Percentiles rank a stretch among this genome's conserved stretches.
Conservation (phyloP, 306 rosid species). For the Alnus rubra region DNA sequence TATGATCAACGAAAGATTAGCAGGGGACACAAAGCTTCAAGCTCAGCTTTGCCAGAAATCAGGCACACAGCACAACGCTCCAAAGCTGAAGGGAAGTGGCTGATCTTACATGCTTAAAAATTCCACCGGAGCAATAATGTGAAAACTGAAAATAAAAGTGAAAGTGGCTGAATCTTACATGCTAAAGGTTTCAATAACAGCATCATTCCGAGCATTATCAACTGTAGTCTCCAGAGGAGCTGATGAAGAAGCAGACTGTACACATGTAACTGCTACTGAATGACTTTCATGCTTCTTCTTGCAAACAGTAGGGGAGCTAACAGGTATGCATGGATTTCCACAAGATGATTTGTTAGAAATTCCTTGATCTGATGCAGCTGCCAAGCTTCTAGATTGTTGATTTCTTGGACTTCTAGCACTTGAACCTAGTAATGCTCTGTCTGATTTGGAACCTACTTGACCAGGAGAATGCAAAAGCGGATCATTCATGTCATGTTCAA, state of each 20-base stretch:
- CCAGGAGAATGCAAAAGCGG: conserved; percentile 51
- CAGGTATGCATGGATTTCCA: conserved; percentile 38
- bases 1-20: conserved; percentile 7
- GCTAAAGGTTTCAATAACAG: conserved; percentile 46
- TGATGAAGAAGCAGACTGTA: conserved; percentile 46
- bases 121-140: conserved; percentile 4
- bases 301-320: conserved; percentile 49
- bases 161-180: conserved; percentile 55
- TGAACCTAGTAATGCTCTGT: conserved; percentile 28
- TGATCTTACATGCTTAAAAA: background rate
- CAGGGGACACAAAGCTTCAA: background rate
- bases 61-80: no score
- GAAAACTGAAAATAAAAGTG: background rate
- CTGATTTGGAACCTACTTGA: conserved; percentile 50
- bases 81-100: background rate
- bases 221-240: conserved; percentile 40
- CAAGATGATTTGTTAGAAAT: conserved; percentile 38
- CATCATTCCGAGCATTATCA: conserved; percentile 46
- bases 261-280: conserved; percentile 42
- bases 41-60: background rate
- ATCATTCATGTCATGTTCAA: conserved; percentile 65
- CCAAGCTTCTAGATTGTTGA: conserved; percentile 36
- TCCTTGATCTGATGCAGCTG: conserved; percentile 38
- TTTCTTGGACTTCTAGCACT: conserved; percentile 47
- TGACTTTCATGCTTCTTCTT: conserved; percentile 48